Evolutionary conservation across 768 basidiomycete genomes (phyloP).

Genomic region (Boletus coccyginus): DNA sequence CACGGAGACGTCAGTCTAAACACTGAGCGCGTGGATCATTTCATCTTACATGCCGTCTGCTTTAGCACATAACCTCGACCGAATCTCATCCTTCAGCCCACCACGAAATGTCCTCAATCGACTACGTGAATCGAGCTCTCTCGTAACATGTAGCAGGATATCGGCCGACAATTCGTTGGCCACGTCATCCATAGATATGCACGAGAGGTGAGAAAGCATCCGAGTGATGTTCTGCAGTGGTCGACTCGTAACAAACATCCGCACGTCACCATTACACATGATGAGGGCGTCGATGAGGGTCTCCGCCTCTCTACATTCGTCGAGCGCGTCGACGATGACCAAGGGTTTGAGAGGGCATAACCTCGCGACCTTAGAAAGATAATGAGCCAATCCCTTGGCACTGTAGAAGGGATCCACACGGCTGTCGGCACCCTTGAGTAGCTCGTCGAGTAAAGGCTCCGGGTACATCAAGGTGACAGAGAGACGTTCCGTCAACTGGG

Average conservation of each 20-base stretch:
- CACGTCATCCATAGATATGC: constrained; percentile 9
- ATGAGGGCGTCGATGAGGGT: constrained; percentile 12
- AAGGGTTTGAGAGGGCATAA: constrained; percentile 4
- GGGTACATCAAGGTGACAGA: not conserved
- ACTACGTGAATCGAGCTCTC: constrained; percentile 7
- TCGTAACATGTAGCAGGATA: constrained; percentile 7
- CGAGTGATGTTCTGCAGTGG: constrained; percentile 1
- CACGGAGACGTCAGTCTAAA: not conserved
- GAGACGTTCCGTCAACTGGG: constrained; percentile 6
- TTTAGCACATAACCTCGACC: not conserved
- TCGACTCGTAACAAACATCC: constrained; percentile 11
- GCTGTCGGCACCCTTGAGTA: constrained; percentile 3
- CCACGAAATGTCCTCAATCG: constrained; percentile 1
- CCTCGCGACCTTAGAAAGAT: not conserved
- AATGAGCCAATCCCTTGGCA: not conserved
- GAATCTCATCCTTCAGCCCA: constrained; percentile 9
- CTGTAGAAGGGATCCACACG: not conserved
- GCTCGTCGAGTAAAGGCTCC: not conserved
- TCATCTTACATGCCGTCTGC: constrained; percentile 22
- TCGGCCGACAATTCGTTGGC: constrained; percentile 2
- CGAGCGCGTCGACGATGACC: constrained; percentile 20
- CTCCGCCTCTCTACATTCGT: constrained; percentile 17
- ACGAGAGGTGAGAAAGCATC: not conserved
- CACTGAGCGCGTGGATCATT: not conserved
- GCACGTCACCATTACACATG: not conserved